Conservation (phyloP, 2,329 filamentous ascomycete species). For the Colletotrichum sp. region DNA sequence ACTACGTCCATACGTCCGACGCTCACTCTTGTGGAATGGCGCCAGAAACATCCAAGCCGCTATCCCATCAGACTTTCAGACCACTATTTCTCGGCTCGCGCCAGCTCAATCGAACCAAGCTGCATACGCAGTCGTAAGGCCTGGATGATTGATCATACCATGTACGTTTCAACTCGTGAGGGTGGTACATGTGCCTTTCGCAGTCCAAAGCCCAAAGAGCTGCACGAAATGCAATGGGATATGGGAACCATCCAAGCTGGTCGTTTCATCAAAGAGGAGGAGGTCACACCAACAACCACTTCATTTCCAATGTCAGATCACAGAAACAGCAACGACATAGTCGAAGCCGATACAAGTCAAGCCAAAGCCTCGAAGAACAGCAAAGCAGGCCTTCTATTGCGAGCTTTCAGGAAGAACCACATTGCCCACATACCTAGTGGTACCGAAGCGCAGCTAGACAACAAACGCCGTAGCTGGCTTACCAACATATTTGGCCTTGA, state of each 20-base stretch:
- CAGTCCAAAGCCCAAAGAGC: slow-evolving; percentile 41
- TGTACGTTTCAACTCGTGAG: slow-evolving; percentile 43
- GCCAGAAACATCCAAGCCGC: slow-evolving; percentile 38
- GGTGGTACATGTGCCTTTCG: slow-evolving; percentile 42
- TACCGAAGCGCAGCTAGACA: background rate
- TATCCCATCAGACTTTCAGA: slow-evolving; percentile 47
- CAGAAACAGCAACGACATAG: slow-evolving; percentile 22
- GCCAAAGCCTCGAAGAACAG: background rate
- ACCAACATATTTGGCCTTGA: slow-evolving; percentile 9
- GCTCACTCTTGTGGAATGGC: slow-evolving; percentile 38
- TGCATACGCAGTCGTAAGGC: slow-evolving; percentile 43
- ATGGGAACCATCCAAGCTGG: slow-evolving; percentile 30
- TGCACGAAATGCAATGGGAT: slow-evolving; percentile 47
- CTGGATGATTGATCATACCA: slow-evolving; percentile 49
- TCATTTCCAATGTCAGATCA: background rate
- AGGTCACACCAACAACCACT: slow-evolving; percentile 26
- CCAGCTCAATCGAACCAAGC: slow-evolving; percentile 31
- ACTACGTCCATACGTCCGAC: slow-evolving; percentile 46
- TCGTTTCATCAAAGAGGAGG: slow-evolving; percentile 38
- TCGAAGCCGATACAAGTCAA: background rate
- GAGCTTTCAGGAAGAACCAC: background rate
- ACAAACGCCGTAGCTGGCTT: slow-evolving; percentile 3
- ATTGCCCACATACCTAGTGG: background rate
- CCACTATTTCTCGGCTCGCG: slow-evolving; percentile 30
- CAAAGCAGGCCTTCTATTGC: background rate